Evolutionary conservation across 1,284 basidiomycete species (phyloP), one percentile per base, ranked within the genome.

Genomic region (Dichomitus squalens): DNA sequence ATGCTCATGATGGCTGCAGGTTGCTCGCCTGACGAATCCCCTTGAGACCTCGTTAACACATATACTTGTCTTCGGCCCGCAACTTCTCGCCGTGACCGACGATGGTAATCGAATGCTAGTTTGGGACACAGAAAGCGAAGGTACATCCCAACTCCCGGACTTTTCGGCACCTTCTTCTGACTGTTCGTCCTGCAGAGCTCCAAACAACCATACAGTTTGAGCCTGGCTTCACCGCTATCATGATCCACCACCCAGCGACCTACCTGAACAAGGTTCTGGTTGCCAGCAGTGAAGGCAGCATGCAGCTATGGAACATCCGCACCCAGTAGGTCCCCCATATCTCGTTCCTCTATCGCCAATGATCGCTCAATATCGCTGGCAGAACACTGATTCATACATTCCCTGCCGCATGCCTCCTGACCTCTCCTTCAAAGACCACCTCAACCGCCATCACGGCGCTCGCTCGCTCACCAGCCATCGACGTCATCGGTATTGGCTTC

Each of bases 241-340:
- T 81, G 18, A 75, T 98, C 29, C 79, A 98, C 6, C 97, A 99
- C 72, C 97, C 97, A 0, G 90, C 95, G 1, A 99, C 97, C 4
- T 99, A 99, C 73, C 75, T 99, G 53, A 98, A 99, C 79, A 99
- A 99, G 76, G 81, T 99, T 1, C 79, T 99, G 1, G 84, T 99
- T 8, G 88, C 89, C 1, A 93, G 92, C 63, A 83, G 79, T 56
- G 82, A 95, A 70, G 97, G 97, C 9, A 78, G 79, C 52, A 74
- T 99, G 66, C 92, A 96, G 63, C 75, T 99, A n/a, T 99, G 95
- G 94, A 99, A 99, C 72, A 88, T 95, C 59, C 82, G 86, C 11
- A 89, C 94, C 6, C 83, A 85, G 90, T 94, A 64, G 64, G 87
- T 80, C 25, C 14, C 33, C 27, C 16, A 29, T 46, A 27, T 43